Evolutionary conservation across 331 rosid genomes (phyloP).

Genomic region (Cydonia oblonga): DNA sequence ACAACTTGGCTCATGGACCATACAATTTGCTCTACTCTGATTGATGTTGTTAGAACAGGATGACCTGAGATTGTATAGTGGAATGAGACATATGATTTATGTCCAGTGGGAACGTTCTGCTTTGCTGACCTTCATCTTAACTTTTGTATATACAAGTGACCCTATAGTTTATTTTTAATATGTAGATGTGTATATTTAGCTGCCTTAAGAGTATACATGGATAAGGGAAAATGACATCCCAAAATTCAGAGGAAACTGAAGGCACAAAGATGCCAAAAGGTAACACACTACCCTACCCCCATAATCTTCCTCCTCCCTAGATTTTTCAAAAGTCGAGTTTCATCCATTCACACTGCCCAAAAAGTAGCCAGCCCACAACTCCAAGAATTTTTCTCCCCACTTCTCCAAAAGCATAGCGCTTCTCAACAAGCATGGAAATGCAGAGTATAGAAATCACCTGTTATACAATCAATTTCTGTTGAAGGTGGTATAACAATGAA

Average conservation of each 20-base stretch:
- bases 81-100: not conserved
- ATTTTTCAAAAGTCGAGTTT: not conserved
- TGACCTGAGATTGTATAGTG: not conserved
- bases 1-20: not conserved
- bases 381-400: not conserved
- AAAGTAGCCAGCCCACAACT: not conserved
- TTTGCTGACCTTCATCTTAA: not conserved
- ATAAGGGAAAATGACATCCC: not conserved
- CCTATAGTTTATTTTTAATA: not conserved
- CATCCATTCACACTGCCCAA: not conserved
- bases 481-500: not conserved
- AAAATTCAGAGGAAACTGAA: not conserved
- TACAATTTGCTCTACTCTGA: not conserved
- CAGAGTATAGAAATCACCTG: not conserved
- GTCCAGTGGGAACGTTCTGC: not conserved
- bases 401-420: not conserved
- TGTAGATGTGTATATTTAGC: not conserved
- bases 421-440: not conserved
- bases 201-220: not conserved
- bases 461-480: not conserved
- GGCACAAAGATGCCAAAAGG: not conserved
- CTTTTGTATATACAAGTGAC: not conserved
- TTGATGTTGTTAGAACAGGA: not conserved
- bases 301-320: not conserved
- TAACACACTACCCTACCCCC: not conserved